Evolutionary conservation across 2,329 filamentous ascomycete genomes (phyloP), one percentile per base, ranked within the genome.

Genomic region (Fusarium annulatum): DNA sequence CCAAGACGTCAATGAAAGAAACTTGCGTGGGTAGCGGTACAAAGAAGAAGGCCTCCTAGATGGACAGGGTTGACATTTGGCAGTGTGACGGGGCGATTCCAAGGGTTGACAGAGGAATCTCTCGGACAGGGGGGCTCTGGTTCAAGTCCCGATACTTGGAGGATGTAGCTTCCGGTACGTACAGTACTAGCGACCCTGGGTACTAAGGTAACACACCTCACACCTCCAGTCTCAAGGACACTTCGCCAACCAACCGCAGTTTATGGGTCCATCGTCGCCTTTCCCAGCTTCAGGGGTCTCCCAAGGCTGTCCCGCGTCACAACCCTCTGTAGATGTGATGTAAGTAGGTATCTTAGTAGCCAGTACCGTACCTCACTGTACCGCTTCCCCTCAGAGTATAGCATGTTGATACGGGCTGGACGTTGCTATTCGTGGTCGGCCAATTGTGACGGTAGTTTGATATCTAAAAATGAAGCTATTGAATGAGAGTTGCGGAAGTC

Each of bases 211-310:
- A 51, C 28, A 45, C 28, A 55, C 26, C 33, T 38, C 49, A 36
- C 49, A 14, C 21, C 46, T 33, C 28, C 21, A 49, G 28, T 53
- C 49, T 52, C 51, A 61, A 53, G 49, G 49, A 67, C 55, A 30
- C 28, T 30, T 30, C 28, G 28, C 28, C 28, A 58, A 30, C 51
- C 51, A 39, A 64, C 71, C 56, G 66, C 59, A 68, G 67, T 64
- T 39, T 46, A 71, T 67, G 56, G 61, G 57, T 36, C 69, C 61
- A 70, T 55, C 49, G 26, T 56, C 41, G 55, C 34, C 23, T 53
- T 61, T 71, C 36, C 34, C 67, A 62, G 55, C 46, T 58, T 48
- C 71, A 74, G 71, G 71, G 71, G 71, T 72, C 71, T 65, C 46
- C 48, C 59, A 61, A 61, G 64, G 46, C 67, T 64, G 45, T 67